Evolutionary conservation across 2,329 filamentous ascomycete genomes (phyloP).

Genomic region (Aspergillus awamori): DNA sequence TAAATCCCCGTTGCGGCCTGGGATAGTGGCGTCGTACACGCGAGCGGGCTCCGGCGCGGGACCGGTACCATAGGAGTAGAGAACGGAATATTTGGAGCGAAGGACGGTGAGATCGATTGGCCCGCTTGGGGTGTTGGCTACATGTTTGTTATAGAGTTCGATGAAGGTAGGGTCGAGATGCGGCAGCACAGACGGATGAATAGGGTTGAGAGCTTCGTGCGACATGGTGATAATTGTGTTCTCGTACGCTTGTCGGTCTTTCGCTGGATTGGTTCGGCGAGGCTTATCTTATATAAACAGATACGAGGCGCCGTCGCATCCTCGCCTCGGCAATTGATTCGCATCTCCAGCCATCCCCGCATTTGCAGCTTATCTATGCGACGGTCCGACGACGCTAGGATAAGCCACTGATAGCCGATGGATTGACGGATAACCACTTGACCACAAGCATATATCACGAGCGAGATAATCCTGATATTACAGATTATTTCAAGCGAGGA

Average conservation of each 20-base stretch:
- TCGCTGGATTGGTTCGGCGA: not conserved
- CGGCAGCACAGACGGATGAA: conserved; percentile 52
- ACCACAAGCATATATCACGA: too few relatives aligned
- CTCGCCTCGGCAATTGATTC: not conserved
- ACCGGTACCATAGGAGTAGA: conserved; percentile 51
- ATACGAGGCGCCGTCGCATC: not conserved
- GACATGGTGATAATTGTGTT: conserved; percentile 3
- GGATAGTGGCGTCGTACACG: conserved; percentile 44
- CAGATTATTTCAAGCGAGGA: not conserved
- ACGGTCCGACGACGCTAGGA: conserved; percentile 16
- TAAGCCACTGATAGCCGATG: not conserved
- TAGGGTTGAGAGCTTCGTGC: conserved; percentile 53
- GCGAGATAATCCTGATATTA: too few relatives aligned
- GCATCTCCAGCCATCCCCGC: conserved; percentile 18
- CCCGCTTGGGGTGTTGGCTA: conserved; percentile 45
- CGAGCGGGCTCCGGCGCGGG: conserved; percentile 46
- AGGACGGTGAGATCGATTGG: conserved; percentile 47
- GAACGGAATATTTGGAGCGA: conserved; percentile 47
- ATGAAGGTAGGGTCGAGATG: conserved; percentile 53
- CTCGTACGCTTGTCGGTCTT: not conserved
- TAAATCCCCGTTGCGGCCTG: conserved; percentile 35
- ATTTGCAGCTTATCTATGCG: conserved; percentile 29
- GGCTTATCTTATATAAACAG: not conserved
- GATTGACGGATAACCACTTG: too few relatives aligned
- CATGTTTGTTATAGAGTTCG: conserved; percentile 52